Conservation (phyloP, 1,139 yeast genomes). For the Martiniozyma asiatica region DNA sequence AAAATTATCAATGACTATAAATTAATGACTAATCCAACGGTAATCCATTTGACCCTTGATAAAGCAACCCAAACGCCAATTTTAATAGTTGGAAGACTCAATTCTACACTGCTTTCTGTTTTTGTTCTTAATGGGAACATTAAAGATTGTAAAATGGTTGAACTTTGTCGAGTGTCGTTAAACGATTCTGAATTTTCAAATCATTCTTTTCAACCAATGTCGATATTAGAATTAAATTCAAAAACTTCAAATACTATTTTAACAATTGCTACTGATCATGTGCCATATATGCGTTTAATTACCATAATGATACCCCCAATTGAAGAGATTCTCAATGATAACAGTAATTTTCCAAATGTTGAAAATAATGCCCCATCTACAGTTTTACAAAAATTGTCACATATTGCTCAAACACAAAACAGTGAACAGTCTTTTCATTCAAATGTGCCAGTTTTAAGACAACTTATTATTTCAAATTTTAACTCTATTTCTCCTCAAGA, state of each 20-base stretch:
- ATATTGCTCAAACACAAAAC: not conserved
- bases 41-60: slow-evolving; percentile 22
- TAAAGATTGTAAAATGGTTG: slow-evolving; percentile 16
- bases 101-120: slow-evolving; percentile 46
- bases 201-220: slow-evolving; percentile 51
- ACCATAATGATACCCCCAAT: slow-evolving; percentile 32
- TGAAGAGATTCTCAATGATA: slow-evolving; percentile 10
- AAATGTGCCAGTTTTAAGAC: slow-evolving; percentile 21
- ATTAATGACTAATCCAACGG: slow-evolving; percentile 36
- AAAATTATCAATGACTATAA: slow-evolving; percentile 25
- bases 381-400: not conserved
- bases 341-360: not conserved
- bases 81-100: slow-evolving; percentile 45
- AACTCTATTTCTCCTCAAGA: slow-evolving; percentile 61
- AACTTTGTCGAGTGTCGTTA: slow-evolving; percentile 41
- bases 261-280: slow-evolving; percentile 52
- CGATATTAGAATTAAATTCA: slow-evolving; percentile 24
- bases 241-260: not conserved
- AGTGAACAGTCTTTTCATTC: slow-evolving; percentile 16
- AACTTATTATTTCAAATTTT: slow-evolving; percentile 43
- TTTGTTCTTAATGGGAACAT: slow-evolving; percentile 18
- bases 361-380: not conserved
- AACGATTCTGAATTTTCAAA: slow-evolving; percentile 70
- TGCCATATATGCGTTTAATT: slow-evolving; percentile 62
- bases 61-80: slow-evolving; percentile 21